These are phyloP conservation scores for Eucalyptus leucophloia DNA, from an alignment of 345 rosid genomes.

Conservation along the genomic window DNA sequence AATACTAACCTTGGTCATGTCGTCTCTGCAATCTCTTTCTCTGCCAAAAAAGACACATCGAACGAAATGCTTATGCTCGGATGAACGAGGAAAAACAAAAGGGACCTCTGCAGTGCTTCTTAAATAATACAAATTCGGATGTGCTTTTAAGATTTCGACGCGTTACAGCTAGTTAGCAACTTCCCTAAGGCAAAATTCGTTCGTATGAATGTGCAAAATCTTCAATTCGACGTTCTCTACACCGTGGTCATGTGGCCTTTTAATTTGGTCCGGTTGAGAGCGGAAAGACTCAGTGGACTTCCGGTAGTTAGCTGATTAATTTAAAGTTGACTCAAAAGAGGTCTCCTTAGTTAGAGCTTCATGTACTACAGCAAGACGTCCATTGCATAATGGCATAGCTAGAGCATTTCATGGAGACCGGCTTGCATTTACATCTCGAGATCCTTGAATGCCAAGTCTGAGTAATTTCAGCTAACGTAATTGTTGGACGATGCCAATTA, in stretches of 20 bases:
- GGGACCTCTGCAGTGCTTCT: background rate
- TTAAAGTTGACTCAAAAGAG: background rate
- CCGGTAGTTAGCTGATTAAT: background rate
- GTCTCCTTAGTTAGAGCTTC: background rate
- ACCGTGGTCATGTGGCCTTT: background rate
- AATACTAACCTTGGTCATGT: too few species aligned
- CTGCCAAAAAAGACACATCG: background rate
- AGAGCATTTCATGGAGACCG: background rate
- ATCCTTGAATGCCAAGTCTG: too few species aligned
- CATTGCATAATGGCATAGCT: background rate
- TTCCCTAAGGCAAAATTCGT: background rate
- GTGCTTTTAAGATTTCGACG: background rate
- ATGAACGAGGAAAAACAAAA: background rate
- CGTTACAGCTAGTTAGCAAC: background rate
- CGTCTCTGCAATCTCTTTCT: too few species aligned
- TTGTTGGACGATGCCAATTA: too few species aligned
- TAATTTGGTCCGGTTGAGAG: background rate
- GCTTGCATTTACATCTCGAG: background rate
- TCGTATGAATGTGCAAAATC: background rate
- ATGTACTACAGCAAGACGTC: background rate
- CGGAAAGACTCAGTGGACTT: background rate
- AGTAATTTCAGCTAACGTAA: too few species aligned
- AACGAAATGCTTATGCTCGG: background rate
- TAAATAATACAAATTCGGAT: background rate
- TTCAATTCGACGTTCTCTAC: background rate